Percentiles rank a stretch among this genome's conserved stretches.
phyloP scores from a whole-genome alignment of 176 grass and related monocot species.

The Guadua angustifolia region DNA sequence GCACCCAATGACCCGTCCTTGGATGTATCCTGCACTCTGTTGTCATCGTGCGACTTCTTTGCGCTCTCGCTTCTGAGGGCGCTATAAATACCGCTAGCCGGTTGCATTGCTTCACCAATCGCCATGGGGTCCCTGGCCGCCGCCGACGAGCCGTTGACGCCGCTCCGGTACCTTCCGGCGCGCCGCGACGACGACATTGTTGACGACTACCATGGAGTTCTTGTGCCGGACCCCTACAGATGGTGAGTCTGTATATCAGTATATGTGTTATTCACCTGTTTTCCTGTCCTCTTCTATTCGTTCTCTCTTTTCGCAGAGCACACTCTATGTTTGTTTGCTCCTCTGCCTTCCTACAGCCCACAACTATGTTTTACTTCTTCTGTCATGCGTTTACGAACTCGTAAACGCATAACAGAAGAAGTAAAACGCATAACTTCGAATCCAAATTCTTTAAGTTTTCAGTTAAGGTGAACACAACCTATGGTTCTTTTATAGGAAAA shows the following conservation, averaged over 20 bases:
- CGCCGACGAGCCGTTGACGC: constrained; percentile 43
- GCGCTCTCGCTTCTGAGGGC: not conserved
- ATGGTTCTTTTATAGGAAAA: not conserved
- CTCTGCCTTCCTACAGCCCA: not conserved
- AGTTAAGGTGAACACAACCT: not conserved
- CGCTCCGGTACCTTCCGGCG: constrained; percentile 63
- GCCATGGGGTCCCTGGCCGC: constrained; percentile 66
- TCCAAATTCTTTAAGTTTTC: not conserved
- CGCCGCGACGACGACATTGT: constrained; percentile 69
- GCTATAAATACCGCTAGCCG: not conserved
- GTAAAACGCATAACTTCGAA: no score
- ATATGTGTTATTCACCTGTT: not conserved
- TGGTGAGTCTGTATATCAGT: constrained; percentile 51
- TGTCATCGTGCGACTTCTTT: constrained; percentile 18
- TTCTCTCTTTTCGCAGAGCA: not conserved
- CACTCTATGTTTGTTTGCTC: not conserved
- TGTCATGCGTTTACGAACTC: not conserved
- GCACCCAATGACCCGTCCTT: not conserved
- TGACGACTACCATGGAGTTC: constrained; percentile 82
- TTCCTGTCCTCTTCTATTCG: not conserved
- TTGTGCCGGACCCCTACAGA: constrained; percentile 79
- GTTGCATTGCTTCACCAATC: not conserved
- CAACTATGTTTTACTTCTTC: not conserved
- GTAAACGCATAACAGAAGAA: no score
- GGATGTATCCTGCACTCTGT: not conserved